Evolutionary conservation across 2,329 filamentous ascomycete species (phyloP), one percentile per base, ranked within the genome.

Genomic region (Scedosporium aurantiacum): DNA sequence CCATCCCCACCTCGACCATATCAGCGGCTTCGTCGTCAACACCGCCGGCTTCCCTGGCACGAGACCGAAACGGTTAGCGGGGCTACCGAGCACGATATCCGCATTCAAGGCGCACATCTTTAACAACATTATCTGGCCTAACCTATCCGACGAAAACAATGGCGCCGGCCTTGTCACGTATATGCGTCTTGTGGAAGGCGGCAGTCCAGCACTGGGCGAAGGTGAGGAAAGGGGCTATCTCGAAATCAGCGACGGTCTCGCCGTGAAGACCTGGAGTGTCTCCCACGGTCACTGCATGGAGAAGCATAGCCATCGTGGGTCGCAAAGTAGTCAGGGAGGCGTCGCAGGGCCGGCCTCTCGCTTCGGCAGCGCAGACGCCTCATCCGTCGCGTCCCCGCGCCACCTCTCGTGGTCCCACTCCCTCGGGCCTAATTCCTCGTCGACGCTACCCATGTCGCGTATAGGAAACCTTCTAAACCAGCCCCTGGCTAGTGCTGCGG

Each of bases 121-220:
- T 78, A 99, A 99, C 74, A 95, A 97, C 69, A 78, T 96, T 62
- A 96, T 97, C 60, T 99, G 94, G 94, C 94, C 94, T 0, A 99
- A 99, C 67, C 76, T 99, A 45, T 95, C 91, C 0, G 93, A 99
- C 69, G 94, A 99, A 74, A 94, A 96, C 71, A 91, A 92, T 40
- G 94, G 94, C 25, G 92, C 92, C 3, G 94, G 94, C 0, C 81
- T 99, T 28, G 85, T 99, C 40, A 96, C 91, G 0, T 97, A 96
- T 67, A 87, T 91, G 71, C 84, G 94, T 16, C 79, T 99, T 8
- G 87, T 90, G 4, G 92, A 97, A 70, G 93, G 92, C 10, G 93
- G 93, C 2, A 94, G 93, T 63, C 86, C 89, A 1, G 87, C 90
- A 27, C 78, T 96, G 5, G 92, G 91, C 1, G 87, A 90, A 64